Percentiles rank a stretch among this genome's conserved stretches.
Evolutionary conservation across 176 grass and related monocot genomes (phyloP).

Genomic region (Aegilops bicornis): DNA sequence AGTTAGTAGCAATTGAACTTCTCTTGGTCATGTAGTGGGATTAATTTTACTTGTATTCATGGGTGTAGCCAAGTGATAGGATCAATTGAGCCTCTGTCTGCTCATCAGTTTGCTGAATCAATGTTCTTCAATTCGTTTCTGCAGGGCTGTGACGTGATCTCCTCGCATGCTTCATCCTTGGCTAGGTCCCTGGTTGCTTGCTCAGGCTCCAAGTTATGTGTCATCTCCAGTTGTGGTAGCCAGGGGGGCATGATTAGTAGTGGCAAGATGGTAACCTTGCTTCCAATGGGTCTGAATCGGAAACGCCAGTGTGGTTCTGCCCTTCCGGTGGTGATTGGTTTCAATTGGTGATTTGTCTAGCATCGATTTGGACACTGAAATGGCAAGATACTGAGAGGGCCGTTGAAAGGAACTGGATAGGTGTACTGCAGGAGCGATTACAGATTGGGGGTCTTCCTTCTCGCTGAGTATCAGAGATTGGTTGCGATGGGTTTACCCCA

Average conservation of each 20-base stretch:
- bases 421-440: conserved; percentile 12
- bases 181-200: conserved; percentile 46
- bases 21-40: no score
- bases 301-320: conserved; percentile 2
- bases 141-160: conserved; percentile 36
- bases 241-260: conserved; percentile 1
- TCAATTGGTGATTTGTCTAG: conserved; percentile 18
- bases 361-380: background rate
- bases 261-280: conserved; percentile 35
- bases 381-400: conserved; percentile 10
- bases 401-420: background rate
- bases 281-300: conserved; percentile 15
- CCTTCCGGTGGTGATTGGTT: conserved; percentile 13
- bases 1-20: background rate
- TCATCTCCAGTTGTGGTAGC: conserved; percentile 38
- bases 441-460: background rate
- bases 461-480: background rate
- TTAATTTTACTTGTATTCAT: no score
- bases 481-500: conserved; percentile 83
- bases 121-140: conserved; percentile 30
- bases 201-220: conserved; percentile 35
- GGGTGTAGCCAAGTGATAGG: background rate
- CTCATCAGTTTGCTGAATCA: conserved; percentile 8
- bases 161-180: conserved; percentile 33
- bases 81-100: background rate